phyloP scores from a whole-genome alignment of 352 stramenopile genomes.

The Thalassiosira livingstoniorum region DNA sequence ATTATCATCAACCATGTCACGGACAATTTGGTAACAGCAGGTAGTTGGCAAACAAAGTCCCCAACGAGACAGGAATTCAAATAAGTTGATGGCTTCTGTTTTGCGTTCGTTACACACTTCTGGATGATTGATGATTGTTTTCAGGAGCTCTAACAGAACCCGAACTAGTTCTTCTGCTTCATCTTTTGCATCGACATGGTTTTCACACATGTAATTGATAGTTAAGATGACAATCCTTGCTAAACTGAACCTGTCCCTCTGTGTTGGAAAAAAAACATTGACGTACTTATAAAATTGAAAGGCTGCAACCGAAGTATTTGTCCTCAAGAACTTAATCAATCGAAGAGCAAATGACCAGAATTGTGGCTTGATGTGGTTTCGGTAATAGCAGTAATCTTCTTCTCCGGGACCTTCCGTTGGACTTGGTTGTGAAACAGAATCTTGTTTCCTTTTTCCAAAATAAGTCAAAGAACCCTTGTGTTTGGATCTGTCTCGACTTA shows the following conservation, averaged over 20 bases:
- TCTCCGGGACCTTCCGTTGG: neutral
- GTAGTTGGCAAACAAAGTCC: neutral
- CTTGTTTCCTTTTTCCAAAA: neutral
- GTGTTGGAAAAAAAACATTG: neutral
- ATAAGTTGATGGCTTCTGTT: neutral
- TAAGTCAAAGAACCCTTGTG: neutral
- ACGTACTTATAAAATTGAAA: neutral
- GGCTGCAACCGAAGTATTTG: neutral
- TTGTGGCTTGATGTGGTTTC: neutral
- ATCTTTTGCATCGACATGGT: neutral
- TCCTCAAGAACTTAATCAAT: neutral
- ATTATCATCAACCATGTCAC: neutral
- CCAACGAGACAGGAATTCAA: neutral
- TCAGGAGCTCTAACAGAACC: neutral
- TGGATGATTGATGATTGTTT: neutral
- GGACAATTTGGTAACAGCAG: neutral
- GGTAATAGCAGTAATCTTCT: neutral
- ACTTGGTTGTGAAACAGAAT: neutral
- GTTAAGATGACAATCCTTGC: neutral
- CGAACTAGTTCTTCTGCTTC: neutral
- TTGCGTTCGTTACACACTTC: neutral
- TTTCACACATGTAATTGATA: neutral
- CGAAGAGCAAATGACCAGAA: neutral
- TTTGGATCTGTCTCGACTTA: neutral
- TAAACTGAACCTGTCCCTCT: neutral